A percentile compares a stretch with the other conserved stretches of the same genome.
phyloP scores from a whole-genome alignment of 2,329 filamentous ascomycete genomes.

The Colletotrichum truncatum region DNA sequence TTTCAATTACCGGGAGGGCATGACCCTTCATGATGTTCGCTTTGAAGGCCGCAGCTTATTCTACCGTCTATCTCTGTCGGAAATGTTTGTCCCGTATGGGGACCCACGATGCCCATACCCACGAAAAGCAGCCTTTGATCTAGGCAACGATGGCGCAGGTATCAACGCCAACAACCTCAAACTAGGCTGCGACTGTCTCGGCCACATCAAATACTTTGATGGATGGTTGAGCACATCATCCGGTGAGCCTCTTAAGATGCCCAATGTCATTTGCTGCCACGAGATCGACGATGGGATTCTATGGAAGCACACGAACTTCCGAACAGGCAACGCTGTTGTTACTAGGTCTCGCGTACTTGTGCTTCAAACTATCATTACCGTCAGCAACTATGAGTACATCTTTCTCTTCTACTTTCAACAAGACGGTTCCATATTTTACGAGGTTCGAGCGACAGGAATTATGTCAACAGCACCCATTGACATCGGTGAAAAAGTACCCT shows the following conservation, averaged over 20 bases:
- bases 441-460: constrained; percentile 53
- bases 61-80: constrained; percentile 72
- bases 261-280: constrained; percentile 47
- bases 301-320: constrained; percentile 73
- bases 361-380: constrained; percentile 71
- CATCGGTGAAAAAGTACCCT: constrained; percentile 62
- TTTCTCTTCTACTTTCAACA: constrained; percentile 60
- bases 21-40: constrained; percentile 73
- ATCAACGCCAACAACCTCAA: constrained; percentile 72
- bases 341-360: constrained; percentile 67
- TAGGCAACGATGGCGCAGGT: constrained; percentile 73
- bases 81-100: constrained; percentile 77
- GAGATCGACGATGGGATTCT: constrained; percentile 64
- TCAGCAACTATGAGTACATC: constrained; percentile 72
- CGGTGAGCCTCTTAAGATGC: constrained; percentile 41
- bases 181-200: constrained; percentile 75
- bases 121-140: constrained; percentile 75
- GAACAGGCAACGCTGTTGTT: constrained; percentile 66
- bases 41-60: constrained; percentile 74
- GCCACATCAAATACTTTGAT: constrained; percentile 61
- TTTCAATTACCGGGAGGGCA: constrained; percentile 76
- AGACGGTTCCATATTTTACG: constrained; percentile 51
- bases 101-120: constrained; percentile 72
- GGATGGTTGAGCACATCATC: constrained; percentile 41
- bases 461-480: constrained; percentile 53